phyloP scores from a whole-genome alignment of 2,329 filamentous ascomycete genomes.

The Aschersonia sp. region DNA sequence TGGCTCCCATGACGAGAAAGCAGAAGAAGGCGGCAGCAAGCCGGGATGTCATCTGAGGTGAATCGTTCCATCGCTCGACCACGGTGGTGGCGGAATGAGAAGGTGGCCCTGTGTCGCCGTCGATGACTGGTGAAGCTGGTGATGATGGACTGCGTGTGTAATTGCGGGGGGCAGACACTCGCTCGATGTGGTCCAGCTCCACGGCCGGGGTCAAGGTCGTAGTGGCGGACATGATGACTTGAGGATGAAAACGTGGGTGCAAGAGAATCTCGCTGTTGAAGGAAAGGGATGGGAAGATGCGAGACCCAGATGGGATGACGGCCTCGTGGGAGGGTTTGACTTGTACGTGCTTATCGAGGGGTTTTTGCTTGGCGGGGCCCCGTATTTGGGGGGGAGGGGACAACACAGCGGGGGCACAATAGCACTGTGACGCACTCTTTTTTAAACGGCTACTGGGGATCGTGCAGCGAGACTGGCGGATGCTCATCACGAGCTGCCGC shows the following conservation, averaged over 20 bases:
- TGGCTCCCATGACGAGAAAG: slow-evolving; percentile 42
- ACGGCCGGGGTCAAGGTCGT: not conserved
- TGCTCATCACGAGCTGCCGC: too few species aligned
- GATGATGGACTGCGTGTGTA: not conserved
- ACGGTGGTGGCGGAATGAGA: not conserved
- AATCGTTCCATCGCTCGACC: slow-evolving; percentile 32
- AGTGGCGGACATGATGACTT: not conserved
- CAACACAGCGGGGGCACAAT: too few species aligned
- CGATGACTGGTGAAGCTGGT: not conserved
- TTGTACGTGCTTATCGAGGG: too few species aligned
- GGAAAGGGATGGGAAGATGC: too few species aligned
- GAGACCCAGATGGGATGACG: too few species aligned
- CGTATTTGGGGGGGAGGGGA: too few species aligned
- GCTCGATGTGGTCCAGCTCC: slow-evolving; percentile 1
- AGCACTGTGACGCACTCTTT: too few species aligned
- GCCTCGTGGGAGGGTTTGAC: too few species aligned
- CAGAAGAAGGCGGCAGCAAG: slow-evolving; percentile 40
- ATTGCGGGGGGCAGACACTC: not conserved
- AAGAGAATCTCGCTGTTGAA: too few species aligned
- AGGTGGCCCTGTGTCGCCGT: slow-evolving; percentile 1
- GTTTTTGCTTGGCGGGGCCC: too few species aligned
- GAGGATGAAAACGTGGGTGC: not conserved
- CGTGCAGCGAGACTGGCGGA: too few species aligned
- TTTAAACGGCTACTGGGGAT: too few species aligned
- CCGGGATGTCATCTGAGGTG: slow-evolving; percentile 31